Conservation (phyloP, 768 basidiomycete genomes). For the Podaxis pistillaris region DNA sequence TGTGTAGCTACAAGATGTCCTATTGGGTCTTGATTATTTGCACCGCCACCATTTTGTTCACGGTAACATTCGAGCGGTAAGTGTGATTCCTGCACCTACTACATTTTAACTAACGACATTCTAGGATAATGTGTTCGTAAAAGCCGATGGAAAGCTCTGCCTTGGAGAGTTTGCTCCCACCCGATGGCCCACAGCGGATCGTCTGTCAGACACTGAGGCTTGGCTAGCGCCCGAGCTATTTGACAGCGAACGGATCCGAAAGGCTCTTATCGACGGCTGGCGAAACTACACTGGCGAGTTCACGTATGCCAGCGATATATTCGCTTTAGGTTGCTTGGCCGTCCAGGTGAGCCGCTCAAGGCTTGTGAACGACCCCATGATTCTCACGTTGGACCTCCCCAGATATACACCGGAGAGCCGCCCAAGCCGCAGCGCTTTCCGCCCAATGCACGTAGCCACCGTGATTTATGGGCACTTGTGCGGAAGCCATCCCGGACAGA, state of each 20-base stretch:
- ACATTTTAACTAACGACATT: background rate
- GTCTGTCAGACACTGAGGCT: slow-evolving; percentile 14
- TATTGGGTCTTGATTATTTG: slow-evolving; percentile 21
- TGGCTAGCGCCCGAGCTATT: slow-evolving; percentile 25
- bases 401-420: slow-evolving; percentile 20
- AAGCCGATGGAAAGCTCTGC: slow-evolving; percentile 18
- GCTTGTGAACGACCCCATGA: background rate
- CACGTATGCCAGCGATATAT: slow-evolving; percentile 23
- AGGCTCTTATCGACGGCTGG: slow-evolving; percentile 22
- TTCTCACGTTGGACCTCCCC: background rate
- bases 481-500: slow-evolving; percentile 16
- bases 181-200: slow-evolving; percentile 15
- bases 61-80: slow-evolving; percentile 20
- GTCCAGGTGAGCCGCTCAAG: slow-evolving; percentile 17
- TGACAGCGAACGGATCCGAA: slow-evolving; percentile 15
- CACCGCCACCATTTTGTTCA: slow-evolving; percentile 22
- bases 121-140: slow-evolving; percentile 23
- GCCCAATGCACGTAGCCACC: slow-evolving; percentile 11
- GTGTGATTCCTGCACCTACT: background rate
- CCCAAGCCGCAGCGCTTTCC: slow-evolving; percentile 17
- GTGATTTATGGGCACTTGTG: slow-evolving; percentile 10
- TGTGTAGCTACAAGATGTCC: slow-evolving; percentile 13
- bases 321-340: slow-evolving; percentile 22
- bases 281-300: slow-evolving; percentile 25
- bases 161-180: slow-evolving; percentile 24